These are phyloP conservation scores for Paraphaeosphaeria minitans DNA, from an alignment of 2,329 filamentous ascomycete species.

Conservation along the genomic window DNA sequence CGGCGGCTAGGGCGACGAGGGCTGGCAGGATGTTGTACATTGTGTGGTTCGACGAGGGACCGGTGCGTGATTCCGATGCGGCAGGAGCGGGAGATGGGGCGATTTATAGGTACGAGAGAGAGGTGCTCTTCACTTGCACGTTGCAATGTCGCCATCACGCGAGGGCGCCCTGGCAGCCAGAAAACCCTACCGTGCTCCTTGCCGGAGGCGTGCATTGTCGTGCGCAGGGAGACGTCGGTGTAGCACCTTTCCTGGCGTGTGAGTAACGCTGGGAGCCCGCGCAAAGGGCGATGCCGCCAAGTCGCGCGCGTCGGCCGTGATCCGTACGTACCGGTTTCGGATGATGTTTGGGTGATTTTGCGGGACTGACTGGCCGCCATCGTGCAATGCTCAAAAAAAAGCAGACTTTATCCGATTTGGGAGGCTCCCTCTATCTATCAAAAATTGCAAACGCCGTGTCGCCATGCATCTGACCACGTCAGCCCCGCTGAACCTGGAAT, in stretches of 20 bases:
- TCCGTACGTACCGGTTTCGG: not conserved
- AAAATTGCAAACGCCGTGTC: not conserved
- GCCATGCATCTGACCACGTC: not conserved
- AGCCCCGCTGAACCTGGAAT: not conserved
- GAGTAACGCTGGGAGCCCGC: not conserved
- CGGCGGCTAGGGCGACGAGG: constrained; percentile 20
- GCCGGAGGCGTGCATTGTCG: not conserved
- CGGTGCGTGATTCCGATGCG: too few species aligned
- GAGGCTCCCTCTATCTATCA: not conserved
- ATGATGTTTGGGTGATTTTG: not conserved
- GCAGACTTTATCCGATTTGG: not conserved
- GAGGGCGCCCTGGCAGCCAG: not conserved
- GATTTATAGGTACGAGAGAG: too few species aligned
- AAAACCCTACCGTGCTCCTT: not conserved
- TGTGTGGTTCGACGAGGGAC: not conserved
- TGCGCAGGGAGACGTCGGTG: not conserved
- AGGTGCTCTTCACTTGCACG: not conserved
- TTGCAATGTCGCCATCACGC: not conserved
- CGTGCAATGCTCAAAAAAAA: not conserved
- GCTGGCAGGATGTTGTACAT: constrained; percentile 21
- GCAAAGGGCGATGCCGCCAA: not conserved
- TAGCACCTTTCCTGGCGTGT: not conserved
- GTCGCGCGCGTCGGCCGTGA: not conserved
- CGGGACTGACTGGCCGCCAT: not conserved
- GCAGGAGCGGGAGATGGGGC: not conserved